Evolutionary conservation across 1,284 basidiomycete genomes (phyloP), one percentile per base, ranked within the genome.

Genomic region (Mycena citricolor): DNA sequence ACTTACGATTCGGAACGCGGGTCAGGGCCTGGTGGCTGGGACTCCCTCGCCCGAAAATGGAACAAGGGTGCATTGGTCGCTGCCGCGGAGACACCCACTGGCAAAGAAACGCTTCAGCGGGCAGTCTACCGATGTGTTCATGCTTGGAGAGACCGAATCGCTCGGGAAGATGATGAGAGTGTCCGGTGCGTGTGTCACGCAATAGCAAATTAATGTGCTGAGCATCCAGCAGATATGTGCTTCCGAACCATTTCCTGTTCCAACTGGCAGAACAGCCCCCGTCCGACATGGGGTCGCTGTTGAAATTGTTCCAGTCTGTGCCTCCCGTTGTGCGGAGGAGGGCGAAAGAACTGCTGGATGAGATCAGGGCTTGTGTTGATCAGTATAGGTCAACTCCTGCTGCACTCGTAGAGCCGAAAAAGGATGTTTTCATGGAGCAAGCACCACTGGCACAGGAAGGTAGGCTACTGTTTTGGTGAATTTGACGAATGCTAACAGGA

Each of bases 141-240:
- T 65, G 70, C 67, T 22, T 98, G 95, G 95, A 75, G 95, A 52
- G 94, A 98, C 60, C 59, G 61, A 3, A 67, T 86, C 1, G 90
- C 93, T 0, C 73, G 93, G 39, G 80, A 85, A 47, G 86, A 93
- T 53, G 95, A 98, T 61, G 95, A 98, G 64, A 89, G 88, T 59
- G 79, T 80, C 4, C 70, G 84, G 82, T 93, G 61, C 49, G 79
- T 69, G 11, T 22, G n/a, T n/a, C n/a, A n/a, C n/a, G n/a, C n/a
- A n/a, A n/a, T n/a, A n/a, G n/a, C n/a, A n/a, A n/a, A n/a, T n/a
- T n/a, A n/a, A n/a, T n/a, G n/a, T n/a, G n/a, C n/a, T n/a, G n/a
- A n/a, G n/a, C n/a, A n/a, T 17, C 49, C 12, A 16, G 12, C 42
- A 86, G 85, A 65, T 86, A 81, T 59, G 76, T 92, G 19, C 68